Evolutionary conservation across 2,329 filamentous ascomycete species (phyloP).

Genomic region (Mollisiaceae sp.): DNA sequence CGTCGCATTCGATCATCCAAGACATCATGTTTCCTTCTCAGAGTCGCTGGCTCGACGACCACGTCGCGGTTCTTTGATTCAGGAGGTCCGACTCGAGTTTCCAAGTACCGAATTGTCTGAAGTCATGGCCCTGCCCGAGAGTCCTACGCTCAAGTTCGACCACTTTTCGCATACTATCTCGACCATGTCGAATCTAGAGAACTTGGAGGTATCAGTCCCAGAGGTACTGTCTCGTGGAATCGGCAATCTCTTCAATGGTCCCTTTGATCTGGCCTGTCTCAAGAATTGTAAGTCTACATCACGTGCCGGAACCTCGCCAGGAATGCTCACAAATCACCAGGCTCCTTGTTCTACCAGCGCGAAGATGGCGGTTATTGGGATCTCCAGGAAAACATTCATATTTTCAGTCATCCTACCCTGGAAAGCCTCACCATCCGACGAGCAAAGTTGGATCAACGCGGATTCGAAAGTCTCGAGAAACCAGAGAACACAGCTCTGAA

Average conservation of each 20-base stretch:
- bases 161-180: constrained; percentile 53
- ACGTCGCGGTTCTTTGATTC: constrained; percentile 53
- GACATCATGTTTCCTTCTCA: constrained; percentile 55
- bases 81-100: constrained; percentile 52
- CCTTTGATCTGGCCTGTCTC: constrained; percentile 55
- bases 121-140: constrained; percentile 47
- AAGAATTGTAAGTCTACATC: constrained; percentile 46
- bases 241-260: constrained; percentile 55
- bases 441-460: constrained; percentile 53
- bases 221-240: constrained; percentile 51
- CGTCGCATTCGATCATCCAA: constrained; percentile 52
- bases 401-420: constrained; percentile 55
- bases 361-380: constrained; percentile 54
- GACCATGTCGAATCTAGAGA: constrained; percentile 56
- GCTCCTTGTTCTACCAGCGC: constrained; percentile 51
- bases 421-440: constrained; percentile 51
- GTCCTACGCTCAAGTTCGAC: constrained; percentile 47
- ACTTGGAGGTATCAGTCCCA: constrained; percentile 52
- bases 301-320: no score
- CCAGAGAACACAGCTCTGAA: constrained; percentile 53
- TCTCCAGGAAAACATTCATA: constrained; percentile 57
- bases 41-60: constrained; percentile 53
- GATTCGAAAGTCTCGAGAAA: constrained; percentile 54
- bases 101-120: constrained; percentile 50
- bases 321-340: constrained; percentile 6